Conservation (phyloP, 495 filamentous ascomycete genomes). For the Talaromyces wortmannii region DNA sequence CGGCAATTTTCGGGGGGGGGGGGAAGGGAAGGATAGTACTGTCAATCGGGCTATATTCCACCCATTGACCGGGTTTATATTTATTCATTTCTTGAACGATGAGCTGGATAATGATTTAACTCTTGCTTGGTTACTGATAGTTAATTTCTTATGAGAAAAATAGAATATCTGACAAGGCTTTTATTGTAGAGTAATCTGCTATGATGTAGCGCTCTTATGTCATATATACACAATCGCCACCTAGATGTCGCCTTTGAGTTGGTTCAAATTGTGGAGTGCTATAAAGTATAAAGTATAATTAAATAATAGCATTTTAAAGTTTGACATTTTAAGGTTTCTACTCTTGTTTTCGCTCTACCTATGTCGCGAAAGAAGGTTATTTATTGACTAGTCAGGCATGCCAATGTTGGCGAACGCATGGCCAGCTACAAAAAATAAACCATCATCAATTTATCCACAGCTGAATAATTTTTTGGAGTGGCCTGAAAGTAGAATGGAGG, state of each 20-base stretch:
- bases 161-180: background rate
- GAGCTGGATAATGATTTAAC: background rate
- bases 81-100: background rate
- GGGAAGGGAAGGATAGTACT: background rate
- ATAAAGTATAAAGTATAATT: too few relatives aligned
- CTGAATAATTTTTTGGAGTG: too few relatives aligned
- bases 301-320: too few relatives aligned
- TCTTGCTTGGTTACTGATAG: background rate
- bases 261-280: background rate
- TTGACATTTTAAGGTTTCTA: too few relatives aligned
- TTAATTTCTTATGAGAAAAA: background rate
- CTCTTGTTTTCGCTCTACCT: too few relatives aligned
- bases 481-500: too few relatives aligned
- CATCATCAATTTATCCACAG: too few relatives aligned
- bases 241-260: background rate
- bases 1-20: background rate
- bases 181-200: background rate
- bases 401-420: too few relatives aligned
- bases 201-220: background rate
- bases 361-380: too few relatives aligned
- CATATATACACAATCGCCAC: background rate
- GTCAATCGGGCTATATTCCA: constrained; percentile 6
- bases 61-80: constrained; percentile 4
- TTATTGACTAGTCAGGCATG: too few relatives aligned
- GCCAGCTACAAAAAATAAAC: too few relatives aligned